Base-by-base conservation (phyloP, 768 basidiomycete genomes). In the Naganishia vishniacii region DNA sequence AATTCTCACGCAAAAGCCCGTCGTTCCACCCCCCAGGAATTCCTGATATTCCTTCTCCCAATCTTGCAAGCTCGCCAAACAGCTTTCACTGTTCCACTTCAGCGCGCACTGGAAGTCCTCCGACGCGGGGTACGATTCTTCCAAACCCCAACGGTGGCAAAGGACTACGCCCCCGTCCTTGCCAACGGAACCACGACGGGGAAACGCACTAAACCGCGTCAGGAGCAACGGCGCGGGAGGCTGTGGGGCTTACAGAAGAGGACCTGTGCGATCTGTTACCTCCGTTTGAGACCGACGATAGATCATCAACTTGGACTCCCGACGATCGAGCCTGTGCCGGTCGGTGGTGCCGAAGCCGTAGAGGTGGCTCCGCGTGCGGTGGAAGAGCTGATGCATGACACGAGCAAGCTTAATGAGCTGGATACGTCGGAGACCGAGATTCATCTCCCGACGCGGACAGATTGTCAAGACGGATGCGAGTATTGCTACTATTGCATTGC, bases 401-500 rank as follows among this genome's bases (percentile, higher is more conserved):
- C 61, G 13, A 60, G 44, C 16, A 42, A 44, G 1, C 77, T 77
- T 25, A 81, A 81, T 83, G 53, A 64, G 25, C 82, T 85, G 4
- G 69, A 81, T 32, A 80, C 84, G 71, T 87, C 89, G 2, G 84
- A 94, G 66, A 82, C 87, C 71, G 87, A 85, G 46, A 86, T 93
- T 0, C 97, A 94, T 73, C 78, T 87, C 53, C 85, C 91, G 26
- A 72, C 73, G 15, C 66, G 70, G 42, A 75, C 73, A n/a, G 70
- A 75, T 60, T 78, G 77, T 34, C 85, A 86, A 31, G 92, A 89
- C 67, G 86, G 84, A 7, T 91, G 95, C 73, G 75, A 83, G 15
- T 99, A 93, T 78, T 98, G 95, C 78, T 99, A 97, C 76, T 86
- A 87, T 70, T 99, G 95, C 77, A 81, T 98, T 44, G 83, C 89